phyloP scores from a whole-genome alignment of 768 basidiomycete species.

The Clavaria fumosa region DNA sequence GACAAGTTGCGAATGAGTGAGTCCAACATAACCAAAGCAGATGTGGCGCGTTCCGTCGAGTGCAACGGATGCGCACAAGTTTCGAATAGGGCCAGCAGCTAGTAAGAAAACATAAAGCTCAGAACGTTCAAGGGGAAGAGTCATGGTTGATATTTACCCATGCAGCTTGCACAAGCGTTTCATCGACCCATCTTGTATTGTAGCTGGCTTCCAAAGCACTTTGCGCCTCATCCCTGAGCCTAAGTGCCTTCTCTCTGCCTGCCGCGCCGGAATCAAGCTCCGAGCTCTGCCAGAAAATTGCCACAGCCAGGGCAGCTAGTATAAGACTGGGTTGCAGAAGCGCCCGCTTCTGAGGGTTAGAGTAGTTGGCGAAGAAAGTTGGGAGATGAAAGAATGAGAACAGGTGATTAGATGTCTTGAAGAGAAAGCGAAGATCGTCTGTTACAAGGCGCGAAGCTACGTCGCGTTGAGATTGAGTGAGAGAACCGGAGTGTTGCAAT shows the following conservation, averaged over 20 bases:
- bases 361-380: constrained; percentile 44
- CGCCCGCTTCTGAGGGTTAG: constrained; percentile 36
- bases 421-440: constrained; percentile 46
- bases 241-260: constrained; percentile 42
- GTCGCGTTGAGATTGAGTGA: constrained; percentile 31
- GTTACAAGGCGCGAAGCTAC: constrained; percentile 29
- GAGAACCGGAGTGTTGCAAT: constrained; percentile 17
- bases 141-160: constrained; percentile 34
- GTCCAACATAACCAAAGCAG: constrained; percentile 48
- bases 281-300: constrained; percentile 58
- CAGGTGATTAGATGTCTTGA: constrained; percentile 52
- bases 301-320: constrained; percentile 43
- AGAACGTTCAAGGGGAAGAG: constrained; percentile 1
- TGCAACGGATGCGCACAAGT: constrained; percentile 53
- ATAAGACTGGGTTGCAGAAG: constrained; percentile 55
- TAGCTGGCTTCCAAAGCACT: constrained; percentile 55
- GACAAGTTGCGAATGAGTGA: constrained; percentile 48
- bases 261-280: constrained; percentile 34
- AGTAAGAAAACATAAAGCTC: constrained; percentile 1
- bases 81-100: constrained; percentile 63
- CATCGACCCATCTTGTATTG: constrained; percentile 57
- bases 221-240: constrained; percentile 53
- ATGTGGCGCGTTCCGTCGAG: constrained; percentile 35
- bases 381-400: constrained; percentile 63
- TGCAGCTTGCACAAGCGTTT: constrained; percentile 57